Percentiles rank a stretch among this genome's conserved stretches.
These are phyloP conservation scores for Chlorophyllum brunneum DNA, from an alignment of 768 basidiomycete species.

Conservation along the genomic window DNA sequence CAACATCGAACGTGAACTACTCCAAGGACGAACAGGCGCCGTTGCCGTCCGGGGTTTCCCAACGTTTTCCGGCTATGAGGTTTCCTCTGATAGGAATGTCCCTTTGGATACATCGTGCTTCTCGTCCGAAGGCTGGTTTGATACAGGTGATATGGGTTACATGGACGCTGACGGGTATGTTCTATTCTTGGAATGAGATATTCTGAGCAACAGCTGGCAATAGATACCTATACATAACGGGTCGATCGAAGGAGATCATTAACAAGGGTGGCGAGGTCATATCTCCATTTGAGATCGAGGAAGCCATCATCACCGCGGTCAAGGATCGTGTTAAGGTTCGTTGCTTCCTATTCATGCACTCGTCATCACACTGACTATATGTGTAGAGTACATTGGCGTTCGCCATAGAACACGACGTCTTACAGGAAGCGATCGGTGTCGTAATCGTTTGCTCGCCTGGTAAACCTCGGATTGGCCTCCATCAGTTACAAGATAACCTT, in stretches of 20 bases:
- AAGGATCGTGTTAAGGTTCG: slow-evolving; percentile 36
- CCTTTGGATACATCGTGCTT: slow-evolving; percentile 45
- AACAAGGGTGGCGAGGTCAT: slow-evolving; percentile 60
- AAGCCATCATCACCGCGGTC: slow-evolving; percentile 43
- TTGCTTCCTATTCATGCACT: not conserved
- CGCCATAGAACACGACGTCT: slow-evolving; percentile 40
- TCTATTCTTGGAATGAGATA: not conserved
- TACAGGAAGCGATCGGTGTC: slow-evolving; percentile 45
- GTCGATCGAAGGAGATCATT: slow-evolving; percentile 57
- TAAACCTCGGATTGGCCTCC: slow-evolving; percentile 33
- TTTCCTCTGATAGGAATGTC: slow-evolving; percentile 35
- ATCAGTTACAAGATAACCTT: slow-evolving; percentile 40
- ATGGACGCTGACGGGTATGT: slow-evolving; percentile 41
- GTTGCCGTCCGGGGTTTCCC: slow-evolving; percentile 54
- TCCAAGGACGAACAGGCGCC: slow-evolving; percentile 41
- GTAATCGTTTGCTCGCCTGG: slow-evolving; percentile 34
- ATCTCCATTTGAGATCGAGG: slow-evolving; percentile 59
- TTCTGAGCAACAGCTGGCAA: not conserved
- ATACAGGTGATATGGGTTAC: slow-evolving; percentile 44
- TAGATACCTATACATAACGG: slow-evolving; percentile 47
- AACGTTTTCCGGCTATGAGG: slow-evolving; percentile 49
- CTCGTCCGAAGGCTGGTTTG: slow-evolving; percentile 50
- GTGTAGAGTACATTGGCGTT: slow-evolving; percentile 37
- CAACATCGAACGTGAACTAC: slow-evolving; percentile 32
- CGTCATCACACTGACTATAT: not conserved